phyloP scores from a whole-genome alignment of 1,284 basidiomycete genomes.

The Ceratobasidium sp. region DNA sequence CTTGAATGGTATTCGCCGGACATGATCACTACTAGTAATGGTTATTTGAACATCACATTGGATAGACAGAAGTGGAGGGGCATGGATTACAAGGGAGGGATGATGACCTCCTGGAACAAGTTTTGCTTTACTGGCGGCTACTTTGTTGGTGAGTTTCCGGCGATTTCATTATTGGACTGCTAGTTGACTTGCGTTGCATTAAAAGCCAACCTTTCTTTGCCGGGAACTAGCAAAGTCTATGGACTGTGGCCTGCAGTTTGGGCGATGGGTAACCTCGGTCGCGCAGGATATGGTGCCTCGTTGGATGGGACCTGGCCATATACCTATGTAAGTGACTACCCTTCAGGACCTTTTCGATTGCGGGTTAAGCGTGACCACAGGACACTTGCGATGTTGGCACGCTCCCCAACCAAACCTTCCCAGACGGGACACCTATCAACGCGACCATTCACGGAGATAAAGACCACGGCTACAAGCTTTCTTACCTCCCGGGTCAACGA shows the following conservation, averaged over 20 bases:
- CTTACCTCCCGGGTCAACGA: slow-evolving; percentile 68
- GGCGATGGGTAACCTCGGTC: slow-evolving; percentile 70
- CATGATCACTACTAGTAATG: slow-evolving; percentile 82
- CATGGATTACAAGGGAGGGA: slow-evolving; percentile 48
- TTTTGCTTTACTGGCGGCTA: slow-evolving; percentile 94
- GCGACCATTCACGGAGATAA: slow-evolving; percentile 57
- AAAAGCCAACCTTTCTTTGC: slow-evolving; percentile 77
- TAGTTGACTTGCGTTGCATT: not conserved
- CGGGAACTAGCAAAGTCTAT: slow-evolving; percentile 72
- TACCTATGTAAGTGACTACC: slow-evolving; percentile 52
- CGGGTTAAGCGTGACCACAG: slow-evolving; percentile 38
- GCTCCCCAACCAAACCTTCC: slow-evolving; percentile 56
- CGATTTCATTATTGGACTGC: slow-evolving; percentile 55
- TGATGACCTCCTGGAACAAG: slow-evolving; percentile 85
- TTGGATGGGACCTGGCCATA: slow-evolving; percentile 65
- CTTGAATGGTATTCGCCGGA: slow-evolving; percentile 83
- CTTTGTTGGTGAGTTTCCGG: slow-evolving; percentile 62
- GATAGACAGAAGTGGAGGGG: slow-evolving; percentile 73
- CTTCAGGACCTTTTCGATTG: no score
- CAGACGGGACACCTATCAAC: slow-evolving; percentile 44
- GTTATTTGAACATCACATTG: slow-evolving; percentile 84
- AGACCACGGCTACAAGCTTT: slow-evolving; percentile 60
- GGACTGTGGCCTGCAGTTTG: slow-evolving; percentile 82
- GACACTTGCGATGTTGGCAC: slow-evolving; percentile 63
- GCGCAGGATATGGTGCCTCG: slow-evolving; percentile 68